phyloP scores from a whole-genome alignment of 305 asterid species.

The Solanum hybrid region DNA sequence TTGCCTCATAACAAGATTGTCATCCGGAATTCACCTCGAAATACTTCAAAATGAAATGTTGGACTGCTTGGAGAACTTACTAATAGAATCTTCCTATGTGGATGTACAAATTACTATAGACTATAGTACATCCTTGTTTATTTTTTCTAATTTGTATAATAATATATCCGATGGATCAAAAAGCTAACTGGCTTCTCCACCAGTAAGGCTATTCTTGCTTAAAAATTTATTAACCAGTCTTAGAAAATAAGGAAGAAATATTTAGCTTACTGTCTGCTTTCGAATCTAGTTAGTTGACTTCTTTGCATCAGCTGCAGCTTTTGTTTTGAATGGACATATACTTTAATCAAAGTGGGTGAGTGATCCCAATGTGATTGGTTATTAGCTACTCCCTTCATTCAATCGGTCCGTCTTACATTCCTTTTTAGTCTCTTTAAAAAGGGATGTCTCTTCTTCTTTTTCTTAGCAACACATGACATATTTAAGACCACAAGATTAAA shows the following conservation, averaged over 20 bases:
- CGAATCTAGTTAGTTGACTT: slow-evolving; percentile 17
- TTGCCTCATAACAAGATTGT: neutral
- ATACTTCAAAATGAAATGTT: neutral
- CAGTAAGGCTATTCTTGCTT: neutral
- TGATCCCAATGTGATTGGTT: slow-evolving; percentile 7
- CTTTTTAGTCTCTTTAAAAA: neutral
- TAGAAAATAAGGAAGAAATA: neutral
- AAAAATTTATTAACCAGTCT: neutral
- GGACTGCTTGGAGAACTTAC: neutral
- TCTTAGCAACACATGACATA: neutral
- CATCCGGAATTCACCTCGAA: neutral
- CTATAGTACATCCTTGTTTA: neutral
- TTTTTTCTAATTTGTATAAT: neutral
- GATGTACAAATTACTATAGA: neutral
- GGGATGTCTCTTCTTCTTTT: neutral
- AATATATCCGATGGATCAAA: neutral
- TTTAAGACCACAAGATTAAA: neutral
- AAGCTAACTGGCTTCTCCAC: neutral
- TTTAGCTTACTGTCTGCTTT: neutral
- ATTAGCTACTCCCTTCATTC: neutral
- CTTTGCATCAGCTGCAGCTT: neutral
- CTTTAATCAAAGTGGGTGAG: slow-evolving; percentile 5
- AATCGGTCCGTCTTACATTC: neutral
- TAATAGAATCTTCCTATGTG: neutral
- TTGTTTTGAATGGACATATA: slow-evolving; percentile 1